Evolutionary conservation across 164 flowering plant genomes (phyloP), one percentile per base, ranked within the genome.

Genomic region (Annona cherimola): DNA sequence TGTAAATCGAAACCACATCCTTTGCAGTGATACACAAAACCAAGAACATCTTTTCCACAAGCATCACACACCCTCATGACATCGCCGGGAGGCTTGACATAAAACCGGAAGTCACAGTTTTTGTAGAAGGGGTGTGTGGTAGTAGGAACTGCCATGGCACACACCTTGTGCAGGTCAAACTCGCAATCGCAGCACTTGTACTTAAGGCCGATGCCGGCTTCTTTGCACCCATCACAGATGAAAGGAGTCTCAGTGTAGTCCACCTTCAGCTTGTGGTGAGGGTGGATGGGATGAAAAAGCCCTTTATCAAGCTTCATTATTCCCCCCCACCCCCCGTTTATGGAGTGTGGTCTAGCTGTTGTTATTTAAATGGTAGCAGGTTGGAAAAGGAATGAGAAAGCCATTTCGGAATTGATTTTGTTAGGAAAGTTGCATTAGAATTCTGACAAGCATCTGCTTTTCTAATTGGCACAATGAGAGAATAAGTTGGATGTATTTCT

Each of bases 141-240:
- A 72, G 46, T n/a, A 0, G 81, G 75, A 20, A 83, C 41, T 16
- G 87, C 81, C 40, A 76, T 1, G 3, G 86, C 92, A 64, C 92
- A 88, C 1, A 46, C 63, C 69, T 82, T 86, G 84, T 88, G 92
- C 20, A 88, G 76, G 69, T 84, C 84, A 59, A 84, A 86, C 5
- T 86, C 87, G 26, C 88, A 88, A 26, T 65, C 66, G 20, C 69
- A 61, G 69, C 92, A 88, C 64, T 65, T 85, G 88, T 86, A 86
- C 39, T 78, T 71, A 63, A 76, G 78, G 45, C 90, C 90, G 18
- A 88, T 84, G 26, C 90, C 89, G 0, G 83, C 87, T 79, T 88
- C 92, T 67, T 83, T 88, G 80, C 92, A 88, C 26, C 92, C 92
- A 60, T 88, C 88, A 39, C 92, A 88, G 39, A 77, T 80, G 85